phyloP scores from a whole-genome alignment of 345 rosid species.

The Melastoma malabathricum region DNA sequence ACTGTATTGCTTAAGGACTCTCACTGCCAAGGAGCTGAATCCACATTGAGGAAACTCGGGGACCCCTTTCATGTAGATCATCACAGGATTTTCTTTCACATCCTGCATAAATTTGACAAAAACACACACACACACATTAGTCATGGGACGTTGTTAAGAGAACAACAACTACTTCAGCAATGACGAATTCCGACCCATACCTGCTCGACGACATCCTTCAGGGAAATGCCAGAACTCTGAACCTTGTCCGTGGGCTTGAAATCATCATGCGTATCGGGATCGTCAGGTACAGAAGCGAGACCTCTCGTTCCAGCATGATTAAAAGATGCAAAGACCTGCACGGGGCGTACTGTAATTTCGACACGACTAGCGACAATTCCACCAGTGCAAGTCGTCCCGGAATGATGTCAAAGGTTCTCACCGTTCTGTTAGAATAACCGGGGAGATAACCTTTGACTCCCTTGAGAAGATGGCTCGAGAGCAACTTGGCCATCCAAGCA shows the following conservation, averaged over 20 bases:
- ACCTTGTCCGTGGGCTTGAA: conserved; percentile 55
- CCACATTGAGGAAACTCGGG: conserved; percentile 94
- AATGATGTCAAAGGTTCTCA: too few species aligned
- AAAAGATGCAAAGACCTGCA: conserved; percentile 32
- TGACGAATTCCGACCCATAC: conserved; percentile 14
- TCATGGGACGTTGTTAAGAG: neutral
- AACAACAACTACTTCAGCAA: neutral
- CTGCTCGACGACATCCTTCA: conserved; percentile 66
- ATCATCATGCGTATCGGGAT: conserved; percentile 81
- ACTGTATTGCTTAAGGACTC: conserved; percentile 70
- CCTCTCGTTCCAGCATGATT: conserved; percentile 29
- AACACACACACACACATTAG: neutral
- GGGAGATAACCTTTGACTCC: too few species aligned
- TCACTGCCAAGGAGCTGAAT: conserved; percentile 87
- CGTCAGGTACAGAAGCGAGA: conserved; percentile 41
- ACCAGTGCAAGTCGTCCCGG: too few species aligned
- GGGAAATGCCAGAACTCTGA: conserved; percentile 28
- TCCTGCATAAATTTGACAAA: conserved; percentile 32
- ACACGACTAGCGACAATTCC: too few species aligned
- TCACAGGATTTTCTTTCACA: conserved; percentile 80
- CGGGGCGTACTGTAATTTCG: too few species aligned
- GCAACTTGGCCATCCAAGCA: too few species aligned
- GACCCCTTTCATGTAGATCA: conserved; percentile 93
- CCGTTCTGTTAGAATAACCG: too few species aligned
- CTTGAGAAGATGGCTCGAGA: too few species aligned